These are phyloP conservation scores for Cryptococcus sp. DNA, from an alignment of 1,284 basidiomycete genomes.

Conservation along the genomic window DNA sequence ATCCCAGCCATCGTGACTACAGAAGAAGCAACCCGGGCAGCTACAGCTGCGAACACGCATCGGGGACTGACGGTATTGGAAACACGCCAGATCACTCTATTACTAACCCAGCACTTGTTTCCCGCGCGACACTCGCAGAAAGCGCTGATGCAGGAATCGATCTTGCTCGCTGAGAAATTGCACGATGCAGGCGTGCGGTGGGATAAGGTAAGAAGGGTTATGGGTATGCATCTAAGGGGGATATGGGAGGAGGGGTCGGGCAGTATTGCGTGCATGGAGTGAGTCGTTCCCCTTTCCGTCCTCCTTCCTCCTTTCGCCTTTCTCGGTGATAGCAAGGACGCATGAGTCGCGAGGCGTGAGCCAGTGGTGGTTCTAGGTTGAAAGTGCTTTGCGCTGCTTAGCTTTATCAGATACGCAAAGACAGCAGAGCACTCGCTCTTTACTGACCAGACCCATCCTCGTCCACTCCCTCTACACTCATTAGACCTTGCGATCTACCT, in stretches of 20 bases:
- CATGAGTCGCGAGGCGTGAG: too few species aligned
- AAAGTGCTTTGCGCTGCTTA: not conserved
- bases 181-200: conserved; percentile 31
- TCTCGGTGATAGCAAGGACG: too few species aligned
- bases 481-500: too few species aligned
- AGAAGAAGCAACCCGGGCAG: too few species aligned
- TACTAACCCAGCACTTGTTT: conserved; percentile 25
- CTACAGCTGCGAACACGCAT: not conserved
- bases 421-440: not conserved
- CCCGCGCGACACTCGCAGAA: conserved; percentile 20
- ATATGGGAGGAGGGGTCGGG: conserved; percentile 33
- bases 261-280: conserved; percentile 21
- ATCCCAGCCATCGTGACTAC: too few species aligned
- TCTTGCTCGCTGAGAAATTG: conserved; percentile 27
- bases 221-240: conserved; percentile 36
- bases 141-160: conserved; percentile 30
- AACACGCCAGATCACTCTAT: conserved; percentile 24
- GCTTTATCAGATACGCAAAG: not conserved
- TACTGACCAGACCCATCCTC: too few species aligned
- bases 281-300: conserved; percentile 6
- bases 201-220: conserved; percentile 31
- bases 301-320: not conserved
- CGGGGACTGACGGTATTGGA: conserved; percentile 22
- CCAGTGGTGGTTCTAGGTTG: too few species aligned
- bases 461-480: too few species aligned